Conservation (phyloP, 768 basidiomycete genomes). For the Vararia minispora region DNA sequence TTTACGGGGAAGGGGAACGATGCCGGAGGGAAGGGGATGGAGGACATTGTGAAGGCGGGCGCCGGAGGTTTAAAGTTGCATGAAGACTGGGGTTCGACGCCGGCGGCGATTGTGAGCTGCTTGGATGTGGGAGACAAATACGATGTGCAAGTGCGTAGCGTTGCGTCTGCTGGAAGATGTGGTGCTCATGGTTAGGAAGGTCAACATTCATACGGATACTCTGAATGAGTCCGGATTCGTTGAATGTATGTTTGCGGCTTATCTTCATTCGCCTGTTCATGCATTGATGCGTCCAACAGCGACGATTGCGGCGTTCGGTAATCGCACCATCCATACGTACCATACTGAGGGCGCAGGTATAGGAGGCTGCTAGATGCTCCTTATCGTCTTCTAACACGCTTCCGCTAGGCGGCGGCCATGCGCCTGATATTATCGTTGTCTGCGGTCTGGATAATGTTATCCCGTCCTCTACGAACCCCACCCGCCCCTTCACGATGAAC, state of each 20-base stretch:
- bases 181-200: conserved; percentile 25
- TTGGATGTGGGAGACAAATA: conserved; percentile 80
- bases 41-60: conserved; percentile 76
- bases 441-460: conserved; percentile 83
- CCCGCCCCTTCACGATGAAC: conserved; percentile 82
- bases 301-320: conserved; percentile 84
- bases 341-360: conserved; percentile 91
- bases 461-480: conserved; percentile 96
- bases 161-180: too few species aligned
- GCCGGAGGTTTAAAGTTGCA: conserved; percentile 90
- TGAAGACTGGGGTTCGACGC: conserved; percentile 95
- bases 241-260: conserved; percentile 51
- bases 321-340: conserved; percentile 92
- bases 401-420: conserved; percentile 75
- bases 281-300: conserved; percentile 31
- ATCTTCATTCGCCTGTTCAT: not conserved
- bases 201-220: conserved; percentile 96
- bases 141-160: conserved; percentile 72
- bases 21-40: conserved; percentile 57
- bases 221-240: conserved; percentile 97
- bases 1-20: conserved; percentile 98
- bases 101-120: conserved; percentile 64
- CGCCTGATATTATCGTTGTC: conserved; percentile 97
- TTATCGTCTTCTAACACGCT: conserved; percentile 1
- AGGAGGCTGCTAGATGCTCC: not conserved